Evolutionary conservation across 805 yeast genomes (phyloP).

Genomic region (Kluyveromyces dobzhanskii): DNA sequence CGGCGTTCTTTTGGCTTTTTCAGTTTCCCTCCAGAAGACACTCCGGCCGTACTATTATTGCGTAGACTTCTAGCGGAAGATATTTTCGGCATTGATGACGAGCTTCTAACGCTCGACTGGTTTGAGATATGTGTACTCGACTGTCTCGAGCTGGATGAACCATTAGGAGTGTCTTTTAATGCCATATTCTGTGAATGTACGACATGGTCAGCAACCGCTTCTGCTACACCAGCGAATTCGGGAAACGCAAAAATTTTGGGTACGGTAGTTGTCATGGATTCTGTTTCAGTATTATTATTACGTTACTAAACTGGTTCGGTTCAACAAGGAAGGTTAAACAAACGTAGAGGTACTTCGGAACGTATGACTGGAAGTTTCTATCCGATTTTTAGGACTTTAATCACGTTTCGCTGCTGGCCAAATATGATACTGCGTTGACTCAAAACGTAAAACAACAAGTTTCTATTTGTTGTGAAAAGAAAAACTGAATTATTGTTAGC

Average conservation of each 20-base stretch:
- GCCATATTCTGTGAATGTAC: constrained; percentile 73
- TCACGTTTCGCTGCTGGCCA: too few relatives aligned
- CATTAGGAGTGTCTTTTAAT: constrained; percentile 10
- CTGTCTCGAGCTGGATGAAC: constrained; percentile 1
- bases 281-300: too few relatives aligned
- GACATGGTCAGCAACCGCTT: constrained; percentile 93
- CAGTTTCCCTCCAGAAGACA: constrained; percentile 26
- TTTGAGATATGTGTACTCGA: constrained; percentile 9
- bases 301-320: too few relatives aligned
- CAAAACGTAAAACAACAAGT: too few relatives aligned
- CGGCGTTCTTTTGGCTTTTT: constrained; percentile 55
- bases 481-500: too few relatives aligned
- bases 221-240: constrained; percentile 84
- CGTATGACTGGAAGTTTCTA: too few relatives aligned
- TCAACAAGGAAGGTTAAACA: too few relatives aligned
- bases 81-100: constrained; percentile 5
- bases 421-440: too few relatives aligned
- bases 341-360: too few relatives aligned
- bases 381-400: too few relatives aligned
- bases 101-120: constrained; percentile 8
- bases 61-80: constrained; percentile 6
- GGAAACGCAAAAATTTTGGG: constrained; percentile 92
- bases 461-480: too few relatives aligned
- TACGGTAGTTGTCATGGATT: constrained; percentile 80
- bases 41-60: constrained; percentile 5